Base-by-base conservation (phyloP, 768 basidiomycete species). In the Megacollybia marginata region DNA sequence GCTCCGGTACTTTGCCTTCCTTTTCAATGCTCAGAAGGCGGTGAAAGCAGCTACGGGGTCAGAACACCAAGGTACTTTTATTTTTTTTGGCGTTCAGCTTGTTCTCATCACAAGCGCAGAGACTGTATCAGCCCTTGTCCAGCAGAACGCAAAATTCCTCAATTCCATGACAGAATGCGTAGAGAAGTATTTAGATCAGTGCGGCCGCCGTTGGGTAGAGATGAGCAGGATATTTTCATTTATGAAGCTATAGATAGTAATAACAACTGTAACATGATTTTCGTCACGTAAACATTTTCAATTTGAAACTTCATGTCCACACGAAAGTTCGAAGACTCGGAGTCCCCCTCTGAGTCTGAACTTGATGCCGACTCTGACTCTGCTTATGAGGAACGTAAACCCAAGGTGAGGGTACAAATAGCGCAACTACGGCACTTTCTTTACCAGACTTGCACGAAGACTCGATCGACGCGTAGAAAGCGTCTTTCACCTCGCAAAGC, bases 131-230 rank as follows among this genome's bases (percentile, higher is more conserved):
- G 73, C 72, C 1, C 65, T 90, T 16, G 68, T 73, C 2, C 57
- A 51, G 0, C 68, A 70, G 31, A 87, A 94, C 59, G 48, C 56
- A 6, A 61, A 52, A 0, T 70, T 83, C 18, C 69, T 97, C 18
- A 52, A 63, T 2, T 59, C 62, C 5, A 74, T 97, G 67, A 63
- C 65, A 0, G 63, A 58, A 0, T 80, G 82, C 15, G 84, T 89
- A 0, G 74, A 88, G 50, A 84, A 80, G 60, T 90, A 96, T 61
- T 74, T 97, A n/a, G 75, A 89, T 53, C 80, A 83, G 61, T 92
- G 85, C 65, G 94, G 90, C 34, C 74, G 94, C 54, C 78, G 91
- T 51, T 98, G 90, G 85, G 90, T 99, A 15, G 82, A 90, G 56
- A 74, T 99, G 56, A 70, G 73, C 34, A 60, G 72, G 4, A 68